These are phyloP conservation scores for Hypoxylon sp. DNA, from an alignment of 2,329 filamentous ascomycete species.

Conservation along the genomic window DNA sequence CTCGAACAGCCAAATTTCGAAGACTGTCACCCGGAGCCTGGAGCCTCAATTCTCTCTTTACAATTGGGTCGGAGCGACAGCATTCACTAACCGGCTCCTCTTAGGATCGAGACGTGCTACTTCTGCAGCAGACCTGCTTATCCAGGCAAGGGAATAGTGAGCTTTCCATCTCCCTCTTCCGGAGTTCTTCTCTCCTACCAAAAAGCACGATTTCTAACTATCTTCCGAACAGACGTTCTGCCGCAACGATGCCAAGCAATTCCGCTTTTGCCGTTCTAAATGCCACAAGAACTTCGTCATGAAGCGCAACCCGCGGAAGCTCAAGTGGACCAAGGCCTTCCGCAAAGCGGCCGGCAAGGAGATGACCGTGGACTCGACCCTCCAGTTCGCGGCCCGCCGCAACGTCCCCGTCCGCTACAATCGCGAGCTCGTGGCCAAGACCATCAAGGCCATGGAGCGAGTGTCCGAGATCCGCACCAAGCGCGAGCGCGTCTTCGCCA, in stretches of 20 bases:
- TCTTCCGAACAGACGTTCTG: slow-evolving; percentile 41
- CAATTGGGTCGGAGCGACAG: not conserved
- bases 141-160: slow-evolving; percentile 75
- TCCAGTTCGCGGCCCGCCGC: slow-evolving; percentile 91
- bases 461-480: slow-evolving; percentile 86
- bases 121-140: slow-evolving; percentile 79
- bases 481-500: slow-evolving; percentile 93
- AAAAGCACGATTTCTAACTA: not conserved
- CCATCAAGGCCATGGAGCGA: slow-evolving; percentile 91
- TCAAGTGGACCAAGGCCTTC: slow-evolving; percentile 97
- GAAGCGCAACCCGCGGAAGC: slow-evolving; percentile 97
- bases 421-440: slow-evolving; percentile 89
- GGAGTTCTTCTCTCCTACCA: slow-evolving; percentile 6
- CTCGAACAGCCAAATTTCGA: not conserved
- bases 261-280: slow-evolving; percentile 71
- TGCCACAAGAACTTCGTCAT: slow-evolving; percentile 72
- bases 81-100: slow-evolving; percentile 29
- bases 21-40: slow-evolving; percentile 2
- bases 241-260: slow-evolving; percentile 55
- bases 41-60: not conserved
- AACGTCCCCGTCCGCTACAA: slow-evolving; percentile 97
- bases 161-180: slow-evolving; percentile 52
- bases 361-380: slow-evolving; percentile 93
- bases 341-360: slow-evolving; percentile 81
- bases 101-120: slow-evolving; percentile 76